Base-by-base conservation (phyloP, 2,329 filamentous ascomycete genomes). In the Pleoardoris graminearum region DNA sequence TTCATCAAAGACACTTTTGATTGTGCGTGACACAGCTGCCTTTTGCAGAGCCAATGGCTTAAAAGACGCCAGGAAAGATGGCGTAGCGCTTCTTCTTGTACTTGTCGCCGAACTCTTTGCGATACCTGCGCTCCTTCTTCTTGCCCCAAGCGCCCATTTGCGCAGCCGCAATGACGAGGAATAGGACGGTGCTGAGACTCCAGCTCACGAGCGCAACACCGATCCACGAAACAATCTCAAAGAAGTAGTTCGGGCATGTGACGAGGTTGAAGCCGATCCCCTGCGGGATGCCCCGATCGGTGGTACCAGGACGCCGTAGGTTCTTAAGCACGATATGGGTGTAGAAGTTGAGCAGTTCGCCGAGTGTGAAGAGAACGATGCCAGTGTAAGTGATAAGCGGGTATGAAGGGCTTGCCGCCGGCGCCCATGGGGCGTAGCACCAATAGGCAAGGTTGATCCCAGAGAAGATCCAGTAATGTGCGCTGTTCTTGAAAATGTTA, bases 191-290 rank as follows among this genome's bases (percentile, higher is more conserved):
- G 45, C 86, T 83, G 79, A 88, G 88, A 76, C 87, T 92, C 66
- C 90, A 87, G 64, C 86, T 91, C 48, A 93, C 83, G 37, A 96
- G 71, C 62, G 89, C 87, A 50, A 97, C 81, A 22, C 91, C 92
- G 25, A 89, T 64, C 94, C 94, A 99, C 0, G 92, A 85, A 32
- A 96, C 73, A 6, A 89, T 81, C 72, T 99, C 94, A 64, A 95
- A 97, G 79, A 96, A 85, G 79, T 99, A 99, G 79, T 99, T 99
- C 36, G 94, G 94, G 78, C 92, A 96, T 11, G 94, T 99, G 47
- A 99, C 93, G 30, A 90, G 76, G 59, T 79, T 80, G 75, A 97
- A 97, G 25, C 92, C 90, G 53, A 93, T 85, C 22, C 94, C 94
- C 51, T 80, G 80, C 1, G 94, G 94, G 58, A 99, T 95, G 63